A percentile compares a stretch with the other conserved stretches of the same genome.
phyloP scores from a whole-genome alignment of 768 basidiomycete genomes.

The Lactarius sp. region DNA sequence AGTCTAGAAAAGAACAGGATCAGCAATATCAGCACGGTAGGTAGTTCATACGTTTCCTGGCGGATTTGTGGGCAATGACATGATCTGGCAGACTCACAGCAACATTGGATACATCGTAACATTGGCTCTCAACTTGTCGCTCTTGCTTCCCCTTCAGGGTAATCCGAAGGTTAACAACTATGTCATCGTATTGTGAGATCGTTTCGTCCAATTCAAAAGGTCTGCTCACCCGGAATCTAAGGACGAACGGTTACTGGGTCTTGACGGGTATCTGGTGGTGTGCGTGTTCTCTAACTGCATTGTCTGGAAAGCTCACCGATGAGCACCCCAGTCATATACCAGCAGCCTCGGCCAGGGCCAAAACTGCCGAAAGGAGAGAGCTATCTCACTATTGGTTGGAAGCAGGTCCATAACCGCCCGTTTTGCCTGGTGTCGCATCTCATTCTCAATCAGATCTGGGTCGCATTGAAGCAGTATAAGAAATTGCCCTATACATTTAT shows the following conservation, averaged over 20 bases:
- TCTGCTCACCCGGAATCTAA: slow-evolving; percentile 27
- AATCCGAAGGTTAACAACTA: slow-evolving; percentile 72
- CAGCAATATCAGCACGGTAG: slow-evolving; percentile 77
- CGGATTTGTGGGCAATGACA: not conserved
- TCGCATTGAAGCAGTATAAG: slow-evolving; percentile 68
- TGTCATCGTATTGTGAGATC: slow-evolving; percentile 56
- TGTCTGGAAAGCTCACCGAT: not conserved
- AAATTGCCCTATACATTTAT: slow-evolving; percentile 77
- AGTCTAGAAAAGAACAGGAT: slow-evolving; percentile 81
- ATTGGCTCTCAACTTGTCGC: slow-evolving; percentile 59
- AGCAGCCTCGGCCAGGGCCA: slow-evolving; percentile 80
- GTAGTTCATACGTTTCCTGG: slow-evolving; percentile 19
- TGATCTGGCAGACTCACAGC: slow-evolving; percentile 52
- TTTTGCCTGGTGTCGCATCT: not conserved
- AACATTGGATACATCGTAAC: slow-evolving; percentile 71
- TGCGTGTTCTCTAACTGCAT: slow-evolving; percentile 34
- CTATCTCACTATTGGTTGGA: slow-evolving; percentile 83
- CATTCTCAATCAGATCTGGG: slow-evolving; percentile 55
- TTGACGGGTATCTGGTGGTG: slow-evolving; percentile 86
- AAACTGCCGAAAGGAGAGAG: slow-evolving; percentile 68
- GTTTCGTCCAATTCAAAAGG: not conserved
- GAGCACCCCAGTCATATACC: slow-evolving; percentile 59
- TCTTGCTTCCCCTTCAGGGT: slow-evolving; percentile 56
- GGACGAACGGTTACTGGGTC: slow-evolving; percentile 74
- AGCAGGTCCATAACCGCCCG: slow-evolving; percentile 47